Evolutionary conservation across 495 filamentous ascomycete genomes (phyloP).

Genomic region (Neurospora sp.): DNA sequence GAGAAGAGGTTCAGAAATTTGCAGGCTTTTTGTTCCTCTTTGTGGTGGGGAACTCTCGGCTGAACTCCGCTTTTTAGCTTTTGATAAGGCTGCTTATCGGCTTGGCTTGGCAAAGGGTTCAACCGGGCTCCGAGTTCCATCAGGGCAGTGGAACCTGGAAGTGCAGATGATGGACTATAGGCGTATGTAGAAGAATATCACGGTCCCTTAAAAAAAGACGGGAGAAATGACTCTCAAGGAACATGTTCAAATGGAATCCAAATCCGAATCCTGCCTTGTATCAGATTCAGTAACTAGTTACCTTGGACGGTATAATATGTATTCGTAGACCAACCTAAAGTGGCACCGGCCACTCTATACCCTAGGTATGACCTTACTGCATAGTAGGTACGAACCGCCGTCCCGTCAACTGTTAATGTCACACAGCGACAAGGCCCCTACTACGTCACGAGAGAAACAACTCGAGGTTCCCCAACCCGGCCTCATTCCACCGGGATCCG

Average conservation of each 20-base stretch:
- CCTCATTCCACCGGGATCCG: neutral
- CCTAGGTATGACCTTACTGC: too few species aligned
- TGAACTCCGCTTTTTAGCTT: neutral
- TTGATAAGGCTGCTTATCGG: neutral
- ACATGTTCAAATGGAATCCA: neutral
- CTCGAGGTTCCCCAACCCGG: neutral
- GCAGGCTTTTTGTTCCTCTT: neutral
- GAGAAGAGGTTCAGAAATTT: neutral
- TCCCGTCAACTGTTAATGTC: neutral
- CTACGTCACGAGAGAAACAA: neutral
- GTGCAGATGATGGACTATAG: neutral
- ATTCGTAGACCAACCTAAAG: too few species aligned
- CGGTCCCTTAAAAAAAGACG: neutral
- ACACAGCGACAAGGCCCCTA: neutral
- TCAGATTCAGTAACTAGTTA: too few species aligned
- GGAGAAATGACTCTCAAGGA: neutral
- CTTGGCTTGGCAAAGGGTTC: neutral
- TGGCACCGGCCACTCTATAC: too few species aligned
- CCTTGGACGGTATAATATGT: too few species aligned
- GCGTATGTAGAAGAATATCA: neutral
- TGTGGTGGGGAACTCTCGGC: neutral
- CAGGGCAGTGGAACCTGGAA: too few species aligned
- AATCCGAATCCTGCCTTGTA: too few species aligned
- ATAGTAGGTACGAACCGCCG: neutral
- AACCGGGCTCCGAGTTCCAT: neutral